Percentiles rank a stretch among this genome's conserved stretches.
phyloP scores from a whole-genome alignment of 2,329 filamentous ascomycete species.

The Aspergillus pseudotamarii region DNA sequence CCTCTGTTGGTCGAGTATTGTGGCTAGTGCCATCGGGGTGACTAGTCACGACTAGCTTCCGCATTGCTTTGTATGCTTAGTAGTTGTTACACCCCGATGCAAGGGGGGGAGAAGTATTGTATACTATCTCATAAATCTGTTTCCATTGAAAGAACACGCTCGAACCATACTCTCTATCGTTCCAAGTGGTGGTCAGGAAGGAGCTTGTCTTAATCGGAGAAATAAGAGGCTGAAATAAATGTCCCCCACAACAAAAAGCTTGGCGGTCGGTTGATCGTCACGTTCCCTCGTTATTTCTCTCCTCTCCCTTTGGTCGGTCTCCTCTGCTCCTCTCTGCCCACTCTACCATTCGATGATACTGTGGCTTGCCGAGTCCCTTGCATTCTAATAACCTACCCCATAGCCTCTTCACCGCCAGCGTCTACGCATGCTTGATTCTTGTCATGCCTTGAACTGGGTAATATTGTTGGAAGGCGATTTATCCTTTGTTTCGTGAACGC shows the following conservation, averaged over 20 bases:
- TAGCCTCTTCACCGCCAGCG: constrained; percentile 5
- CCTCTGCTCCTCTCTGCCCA: constrained; percentile 10
- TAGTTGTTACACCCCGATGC: neutral
- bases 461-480: constrained; percentile 8
- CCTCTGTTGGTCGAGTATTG: neutral
- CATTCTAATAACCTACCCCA: constrained; percentile 5
- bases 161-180: neutral
- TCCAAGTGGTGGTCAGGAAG: neutral
- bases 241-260: constrained; percentile 18
- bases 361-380: constrained; percentile 1
- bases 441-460: constrained; percentile 26
- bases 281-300: constrained; percentile 9
- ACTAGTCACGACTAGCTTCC: neutral
- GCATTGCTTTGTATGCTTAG: neutral
- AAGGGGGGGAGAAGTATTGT: neutral
- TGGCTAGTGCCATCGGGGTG: neutral
- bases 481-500: constrained; percentile 17
- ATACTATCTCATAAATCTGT: neutral
- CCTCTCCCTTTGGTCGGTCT: constrained; percentile 3
- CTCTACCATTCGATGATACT: constrained; percentile 2
- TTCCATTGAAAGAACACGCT: neutral
- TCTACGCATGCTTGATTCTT: constrained; percentile 7
- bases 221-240: constrained; percentile 2
- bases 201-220: neutral
- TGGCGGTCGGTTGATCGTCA: constrained; percentile 19